Evolutionary conservation across 352 stramenopile species (phyloP), one percentile per base, ranked within the genome.

Genomic region (Saprolegnia parasitica): DNA sequence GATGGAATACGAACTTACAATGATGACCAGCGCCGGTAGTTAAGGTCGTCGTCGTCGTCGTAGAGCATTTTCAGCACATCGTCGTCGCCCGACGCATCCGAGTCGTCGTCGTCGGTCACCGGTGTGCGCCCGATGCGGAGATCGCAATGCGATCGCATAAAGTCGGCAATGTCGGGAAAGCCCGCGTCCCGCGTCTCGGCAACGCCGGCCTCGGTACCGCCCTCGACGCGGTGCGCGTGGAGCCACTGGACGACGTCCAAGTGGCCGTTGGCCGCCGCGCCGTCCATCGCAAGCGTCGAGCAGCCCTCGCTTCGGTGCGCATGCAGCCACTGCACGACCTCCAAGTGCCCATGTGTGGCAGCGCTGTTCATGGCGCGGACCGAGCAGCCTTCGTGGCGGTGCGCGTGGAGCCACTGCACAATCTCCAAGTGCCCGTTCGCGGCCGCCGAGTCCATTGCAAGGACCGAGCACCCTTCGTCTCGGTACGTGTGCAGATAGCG

Each of bases 271-370:
- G n/a, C 21, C 6, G 63, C 63, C 10, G 63, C 63, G 10, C 63
- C 63, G 40, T 70, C 63, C 45, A 70, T 49, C 13, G 63, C 63
- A 16, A 6, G 13, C 39, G 63, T n/a, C 35, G 63, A 55, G 54
- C 63, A 62, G 24, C 66, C 66, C 57, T 67, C 56, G 21, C 4
- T 37, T 15, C 66, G 56, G 23, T 72, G 56, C 10, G 23, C n/a
- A 29, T 72, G 66, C 20, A 72, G 55, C 16, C 60, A 72, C 20
- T 72, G 26, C 18, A 72, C 60, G 21, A 72, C 35, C n/a, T 67
- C 29, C 29, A 72, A 23, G 26, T 72, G 66, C 4, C 66, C 66
- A 23, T 72, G 61, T 1, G 56, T 68, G 13, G 66, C 66, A 5
- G 66, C 66, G 8, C n/a, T 0, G 29, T 72, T 55, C 49, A 72